Percentiles rank a stretch among this genome's conserved stretches.
These are phyloP conservation scores for Termitomyces sp. DNA, from an alignment of 768 basidiomycete genomes.

Conservation along the genomic window DNA sequence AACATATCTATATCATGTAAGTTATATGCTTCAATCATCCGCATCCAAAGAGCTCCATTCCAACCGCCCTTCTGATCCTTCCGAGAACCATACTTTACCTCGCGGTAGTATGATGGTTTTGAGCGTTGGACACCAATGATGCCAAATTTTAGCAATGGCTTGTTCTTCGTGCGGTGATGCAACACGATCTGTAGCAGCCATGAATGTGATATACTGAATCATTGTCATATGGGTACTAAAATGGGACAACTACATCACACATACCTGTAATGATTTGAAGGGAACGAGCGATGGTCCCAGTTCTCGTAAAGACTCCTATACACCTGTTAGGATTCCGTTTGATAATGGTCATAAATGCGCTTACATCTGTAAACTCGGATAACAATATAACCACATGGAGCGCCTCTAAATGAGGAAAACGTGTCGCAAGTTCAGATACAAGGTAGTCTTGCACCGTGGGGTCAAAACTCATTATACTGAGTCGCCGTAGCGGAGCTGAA, in stretches of 20 bases:
- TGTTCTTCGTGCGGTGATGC: slow-evolving; percentile 34
- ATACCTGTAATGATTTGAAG: slow-evolving; percentile 36
- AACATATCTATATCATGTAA: neutral
- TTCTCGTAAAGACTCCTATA: slow-evolving; percentile 36
- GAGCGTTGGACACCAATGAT: slow-evolving; percentile 51
- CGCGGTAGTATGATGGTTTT: slow-evolving; percentile 59
- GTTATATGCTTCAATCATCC: neutral
- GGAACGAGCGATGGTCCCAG: slow-evolving; percentile 30
- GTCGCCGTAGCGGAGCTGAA: slow-evolving; percentile 33
- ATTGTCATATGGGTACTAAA: neutral
- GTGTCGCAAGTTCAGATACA: slow-evolving; percentile 38
- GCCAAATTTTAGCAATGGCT: slow-evolving; percentile 50
- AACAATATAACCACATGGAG: slow-evolving; percentile 55
- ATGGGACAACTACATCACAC: slow-evolving; percentile 3
- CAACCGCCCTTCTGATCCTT: slow-evolving; percentile 22
- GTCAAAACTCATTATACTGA: slow-evolving; percentile 59
- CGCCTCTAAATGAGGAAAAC: slow-evolving; percentile 49
- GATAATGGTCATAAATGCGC: slow-evolving; percentile 14
- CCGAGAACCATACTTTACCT: slow-evolving; percentile 55
- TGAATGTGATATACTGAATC: slow-evolving; percentile 52
- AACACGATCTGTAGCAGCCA: slow-evolving; percentile 35
- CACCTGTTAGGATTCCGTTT: neutral
- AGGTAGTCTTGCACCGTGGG: slow-evolving; percentile 35
- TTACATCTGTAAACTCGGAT: slow-evolving; percentile 39
- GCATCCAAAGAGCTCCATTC: slow-evolving; percentile 11